Evolutionary conservation across 1,284 basidiomycete genomes (phyloP).

Genomic region (Gomphus bonarii): DNA sequence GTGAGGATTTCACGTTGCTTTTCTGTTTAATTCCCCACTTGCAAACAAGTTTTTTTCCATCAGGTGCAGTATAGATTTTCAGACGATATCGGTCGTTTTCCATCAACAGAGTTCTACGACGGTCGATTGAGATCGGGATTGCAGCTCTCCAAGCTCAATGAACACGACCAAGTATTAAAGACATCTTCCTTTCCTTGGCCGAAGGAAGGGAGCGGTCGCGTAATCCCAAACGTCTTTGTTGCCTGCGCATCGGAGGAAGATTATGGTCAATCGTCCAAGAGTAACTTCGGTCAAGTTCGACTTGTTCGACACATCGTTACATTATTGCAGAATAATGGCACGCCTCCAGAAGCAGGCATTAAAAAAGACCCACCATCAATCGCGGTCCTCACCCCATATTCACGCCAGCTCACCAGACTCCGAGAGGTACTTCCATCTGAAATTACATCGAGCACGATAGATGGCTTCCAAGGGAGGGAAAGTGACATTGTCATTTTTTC

Average conservation of each 20-base stretch:
- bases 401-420: conserved; percentile 40
- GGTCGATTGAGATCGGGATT: conserved; percentile 37
- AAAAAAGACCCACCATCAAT: conserved; percentile 23
- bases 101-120: conserved; percentile 52
- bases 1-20: conserved; percentile 21
- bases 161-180: no score
- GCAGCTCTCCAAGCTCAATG: conserved; percentile 16
- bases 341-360: no score
- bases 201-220: conserved; percentile 15
- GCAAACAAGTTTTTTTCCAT: no score
- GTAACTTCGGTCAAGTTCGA: conserved; percentile 46
- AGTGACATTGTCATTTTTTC: conserved; percentile 64
- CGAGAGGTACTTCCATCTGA: conserved; percentile 29
- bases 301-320: conserved; percentile 34
- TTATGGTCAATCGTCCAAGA: conserved; percentile 47
- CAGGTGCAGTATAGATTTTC: conserved; percentile 56
- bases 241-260: conserved; percentile 49
- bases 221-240: conserved; percentile 45
- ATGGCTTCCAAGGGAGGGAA: conserved; percentile 71
- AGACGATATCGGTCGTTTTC: conserved; percentile 43
- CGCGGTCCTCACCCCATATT: conserved; percentile 49
- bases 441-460: conserved; percentile 48
- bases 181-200: conserved; percentile 46
- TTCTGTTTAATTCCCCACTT: no score
- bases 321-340: conserved; percentile 21